Evolutionary conservation across 805 yeast species (phyloP), one percentile per base, ranked within the genome.

Genomic region (Wilhelminamyces savonicus): DNA sequence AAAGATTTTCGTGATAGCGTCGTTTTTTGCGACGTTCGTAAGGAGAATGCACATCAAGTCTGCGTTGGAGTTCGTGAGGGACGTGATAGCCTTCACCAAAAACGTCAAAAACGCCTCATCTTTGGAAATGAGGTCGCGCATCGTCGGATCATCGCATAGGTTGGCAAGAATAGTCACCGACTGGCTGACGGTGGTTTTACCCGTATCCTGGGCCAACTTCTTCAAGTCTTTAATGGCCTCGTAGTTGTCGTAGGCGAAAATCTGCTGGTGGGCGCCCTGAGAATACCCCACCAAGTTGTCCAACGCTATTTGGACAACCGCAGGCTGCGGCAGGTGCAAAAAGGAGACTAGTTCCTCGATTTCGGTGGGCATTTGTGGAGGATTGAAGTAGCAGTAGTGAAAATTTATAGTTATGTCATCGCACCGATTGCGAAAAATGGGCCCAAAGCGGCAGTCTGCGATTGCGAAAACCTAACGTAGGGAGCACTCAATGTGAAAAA

Each of bases 241-340:
- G 48, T 66, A 78, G 44, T 82, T 71, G 49, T 85, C 78, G 46
- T 76, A 71, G 37, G 73, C 69, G 62, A 90, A 90, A 18, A 85
- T 64, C 21, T 64, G 60, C 29, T 74, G 76, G 21, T 78, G 73
- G 3, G 78, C 66, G 7, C 90, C 90, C 26, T 78, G 74, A 7
- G 94, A 80, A 52, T 70, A 84, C 3, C 88, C 94, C 9, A 85
- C 86, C 31, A 87, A 55, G 51, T 86, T 78, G 45, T 83, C 92
- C 27, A 88, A 63, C 0, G 97, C 97, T 33, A 87, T 79, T 43
- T 80, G 85, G 35, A 81, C 76, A 19, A 86, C 83, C 8, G 81
- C 80, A 3, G 82, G 78, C 48, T 82, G 85, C 2, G 83, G 80
- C 6, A 90, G 75, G 52, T 84, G 95, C 37, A 88, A 65, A 50